Evolutionary conservation across 164 flowering plant species (phyloP).

Genomic region (Nelumbo lutea): DNA sequence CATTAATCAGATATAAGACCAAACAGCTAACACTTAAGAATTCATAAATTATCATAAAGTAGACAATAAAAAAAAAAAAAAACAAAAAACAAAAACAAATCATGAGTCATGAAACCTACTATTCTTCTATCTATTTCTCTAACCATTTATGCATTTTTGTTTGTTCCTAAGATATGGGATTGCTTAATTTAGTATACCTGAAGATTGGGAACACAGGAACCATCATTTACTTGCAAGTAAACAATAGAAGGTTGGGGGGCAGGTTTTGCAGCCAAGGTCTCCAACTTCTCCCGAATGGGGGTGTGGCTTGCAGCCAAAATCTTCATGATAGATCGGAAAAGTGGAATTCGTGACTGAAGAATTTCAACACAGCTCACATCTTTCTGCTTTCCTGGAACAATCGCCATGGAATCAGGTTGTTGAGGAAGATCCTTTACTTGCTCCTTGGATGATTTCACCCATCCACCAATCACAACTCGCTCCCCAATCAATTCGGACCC

Average conservation of each 20-base stretch:
- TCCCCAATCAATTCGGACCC: constrained; percentile 55
- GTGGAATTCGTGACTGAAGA: constrained; percentile 53
- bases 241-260: constrained; percentile 29
- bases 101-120: no score
- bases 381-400: constrained; percentile 7
- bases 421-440: constrained; percentile 25
- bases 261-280: constrained; percentile 21
- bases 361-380: constrained; percentile 58
- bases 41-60: no score
- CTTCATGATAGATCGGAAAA: constrained; percentile 48
- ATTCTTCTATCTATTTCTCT: no score
- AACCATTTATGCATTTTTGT: no score
- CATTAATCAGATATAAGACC: no score
- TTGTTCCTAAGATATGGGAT: background rate
- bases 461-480: constrained; percentile 77
- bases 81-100: no score
- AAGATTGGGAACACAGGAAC: constrained; percentile 67
- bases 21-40: no score
- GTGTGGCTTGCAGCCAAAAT: constrained; percentile 29
- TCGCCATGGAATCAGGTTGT: constrained; percentile 3
- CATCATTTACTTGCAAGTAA: constrained; percentile 67
- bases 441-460: constrained; percentile 79
- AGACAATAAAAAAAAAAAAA: no score
- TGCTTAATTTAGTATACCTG: constrained; percentile 41
- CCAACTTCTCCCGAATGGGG: constrained; percentile 25